phyloP scores from a whole-genome alignment of 2,329 filamentous ascomycete genomes.

The Fusarium staphyleae region DNA sequence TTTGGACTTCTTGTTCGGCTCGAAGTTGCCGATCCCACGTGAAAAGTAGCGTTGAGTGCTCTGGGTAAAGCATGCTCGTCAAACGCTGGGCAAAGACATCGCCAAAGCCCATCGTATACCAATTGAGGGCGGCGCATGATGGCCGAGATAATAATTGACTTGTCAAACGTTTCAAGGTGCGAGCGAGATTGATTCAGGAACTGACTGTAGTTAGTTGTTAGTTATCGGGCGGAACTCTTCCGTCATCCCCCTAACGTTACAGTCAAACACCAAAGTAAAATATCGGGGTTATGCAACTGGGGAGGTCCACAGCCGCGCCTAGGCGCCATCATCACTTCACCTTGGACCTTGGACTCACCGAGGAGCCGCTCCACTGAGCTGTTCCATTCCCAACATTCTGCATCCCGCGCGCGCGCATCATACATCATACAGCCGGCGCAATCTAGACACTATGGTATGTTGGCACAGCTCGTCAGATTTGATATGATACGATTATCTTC shows the following conservation, averaged over 20 bases:
- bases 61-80: conserved; percentile 50
- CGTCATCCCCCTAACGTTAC: conserved; percentile 3
- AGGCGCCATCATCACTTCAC: conserved; percentile 7
- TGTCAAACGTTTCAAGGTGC: neutral
- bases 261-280: conserved; percentile 5
- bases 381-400: conserved; percentile 36
- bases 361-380: conserved; percentile 41
- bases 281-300: conserved; percentile 40
- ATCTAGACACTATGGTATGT: conserved; percentile 38
- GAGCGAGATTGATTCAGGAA: neutral
- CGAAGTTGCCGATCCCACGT: conserved; percentile 4
- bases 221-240: conserved; percentile 23
- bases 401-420: conserved; percentile 34
- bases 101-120: conserved; percentile 67
- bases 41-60: conserved; percentile 38
- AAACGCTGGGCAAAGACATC: conserved; percentile 66
- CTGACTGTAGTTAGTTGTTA: too few relatives aligned
- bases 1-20: conserved; percentile 13
- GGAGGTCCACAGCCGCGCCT: conserved; percentile 21
- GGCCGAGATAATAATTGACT: conserved; percentile 1
- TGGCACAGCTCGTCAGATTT: neutral
- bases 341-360: conserved; percentile 38
- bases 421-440: conserved; percentile 32
- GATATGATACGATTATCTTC: too few relatives aligned
- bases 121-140: conserved; percentile 45